Base-by-base conservation (phyloP, 441 rosid genomes). In the Iberis amara region DNA sequence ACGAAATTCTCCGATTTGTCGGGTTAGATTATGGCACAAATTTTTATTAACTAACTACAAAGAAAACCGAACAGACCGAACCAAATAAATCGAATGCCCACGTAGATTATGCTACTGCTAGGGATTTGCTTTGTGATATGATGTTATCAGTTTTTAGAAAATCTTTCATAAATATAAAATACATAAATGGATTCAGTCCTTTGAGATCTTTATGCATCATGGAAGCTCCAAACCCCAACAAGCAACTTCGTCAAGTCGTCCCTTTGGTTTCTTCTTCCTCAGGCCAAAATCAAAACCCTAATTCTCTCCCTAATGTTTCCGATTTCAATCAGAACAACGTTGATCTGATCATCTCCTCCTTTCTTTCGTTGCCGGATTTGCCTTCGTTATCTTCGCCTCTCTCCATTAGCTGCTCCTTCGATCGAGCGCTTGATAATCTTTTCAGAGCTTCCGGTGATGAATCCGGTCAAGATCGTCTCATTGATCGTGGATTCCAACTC, bases 401-500 rank as follows among this genome's bases (percentile, higher is more conserved):
- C 15, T 33, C 37, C 4, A 9, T 9, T 9, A 3, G 11, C 2
- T 10, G 37, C 37, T 33, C 37, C 37, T 33, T 33, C 37, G 37
- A 33, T 33, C n/a, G 11, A 33, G n/a, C 11, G 3, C 11, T 33
- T 10, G 37, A 33, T 2, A 33, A 33, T 3, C 11, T 10, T 8
- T 10, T 33, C 37, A 18, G n/a, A 8, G 11, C 77, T 40, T 57
- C 62, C 35, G 12, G 4, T 21, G 51, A 23, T 5, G 80, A 77
- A 23, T 55, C 76, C 35, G 74, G 70, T 27, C 79, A 75, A 47
- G 59, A 81, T 6, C 49, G 59, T 41, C 74, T 82, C 58, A 73
- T 74, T 71, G 76, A 77, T 70, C 79, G 78, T 11, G 79, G 79
- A 7, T 70, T 70, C 57, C 65, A 64, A 23, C 54, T 82, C 9